A percentile compares a stretch with the other conserved stretches of the same genome.
phyloP scores from a whole-genome alignment of 192 early-diverging fungal genomes.

The Mortierella antarctica region DNA sequence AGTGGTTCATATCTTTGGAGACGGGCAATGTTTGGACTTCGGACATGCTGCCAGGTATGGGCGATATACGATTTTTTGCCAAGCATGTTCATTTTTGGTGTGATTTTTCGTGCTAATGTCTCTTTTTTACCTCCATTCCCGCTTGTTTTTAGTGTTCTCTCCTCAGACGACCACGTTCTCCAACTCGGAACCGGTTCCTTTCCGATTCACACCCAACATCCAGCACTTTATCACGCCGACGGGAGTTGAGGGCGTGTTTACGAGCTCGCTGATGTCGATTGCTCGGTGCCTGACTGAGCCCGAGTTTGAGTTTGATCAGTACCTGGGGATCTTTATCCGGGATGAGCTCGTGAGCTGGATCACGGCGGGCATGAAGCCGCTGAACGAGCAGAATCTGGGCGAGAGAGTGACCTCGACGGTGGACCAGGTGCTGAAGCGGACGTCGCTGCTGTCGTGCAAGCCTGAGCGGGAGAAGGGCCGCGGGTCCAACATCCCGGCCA shows the following conservation, averaged over 20 bases:
- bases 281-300: conserved; percentile 84
- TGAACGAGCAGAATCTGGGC: conserved; percentile 71
- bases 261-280: conserved; percentile 85
- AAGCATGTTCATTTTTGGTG: not conserved
- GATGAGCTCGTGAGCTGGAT: conserved; percentile 93
- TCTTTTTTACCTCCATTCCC: not conserved
- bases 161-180: conserved; percentile 62
- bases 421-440: conserved; percentile 74
- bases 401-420: conserved; percentile 79
- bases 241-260: conserved; percentile 94
- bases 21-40: conserved; percentile 90
- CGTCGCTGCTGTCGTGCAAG: conserved; percentile 77
- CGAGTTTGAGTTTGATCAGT: conserved; percentile 92
- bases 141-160: conserved; percentile 52
- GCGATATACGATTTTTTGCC: not conserved
- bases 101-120: not conserved
- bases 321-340: conserved; percentile 92
- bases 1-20: conserved; percentile 85
- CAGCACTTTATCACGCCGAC: conserved; percentile 94
- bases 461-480: conserved; percentile 77
- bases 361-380: conserved; percentile 65
- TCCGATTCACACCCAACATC: conserved; percentile 98
- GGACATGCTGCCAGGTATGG: conserved; percentile 84
- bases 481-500: conserved; percentile 63
- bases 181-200: conserved; percentile 91